A percentile compares a stretch with the other conserved stretches of the same genome.
phyloP scores from a whole-genome alignment of 2,329 filamentous ascomycete species.

The Diaporthe caulivora region DNA sequence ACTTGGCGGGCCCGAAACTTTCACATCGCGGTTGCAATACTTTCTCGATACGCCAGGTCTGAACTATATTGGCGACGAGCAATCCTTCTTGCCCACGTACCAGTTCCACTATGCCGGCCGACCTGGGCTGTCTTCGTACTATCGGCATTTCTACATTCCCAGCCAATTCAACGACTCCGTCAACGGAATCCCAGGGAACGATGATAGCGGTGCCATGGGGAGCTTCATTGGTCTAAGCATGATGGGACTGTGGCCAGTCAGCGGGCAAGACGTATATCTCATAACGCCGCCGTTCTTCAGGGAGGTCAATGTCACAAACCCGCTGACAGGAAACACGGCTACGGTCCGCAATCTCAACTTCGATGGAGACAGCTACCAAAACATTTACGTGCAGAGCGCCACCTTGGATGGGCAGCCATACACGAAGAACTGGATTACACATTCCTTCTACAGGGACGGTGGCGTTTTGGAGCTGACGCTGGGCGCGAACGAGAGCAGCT shows the following conservation, averaged over 20 bases:
- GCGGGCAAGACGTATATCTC: conserved; percentile 73
- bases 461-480: conserved; percentile 67
- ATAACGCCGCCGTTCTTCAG: conserved; percentile 73
- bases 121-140: conserved; percentile 60
- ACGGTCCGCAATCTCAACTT: conserved; percentile 69
- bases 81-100: conserved; percentile 70
- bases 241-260: conserved; percentile 72
- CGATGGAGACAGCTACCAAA: conserved; percentile 61
- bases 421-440: conserved; percentile 70
- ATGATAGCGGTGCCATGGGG: conserved; percentile 74
- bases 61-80: conserved; percentile 60
- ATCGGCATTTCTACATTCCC: conserved; percentile 72
- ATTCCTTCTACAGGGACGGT: conserved; percentile 70
- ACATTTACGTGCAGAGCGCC: conserved; percentile 70
- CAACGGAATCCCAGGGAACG: conserved; percentile 72
- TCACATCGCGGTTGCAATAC: conserved; percentile 67
- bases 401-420: conserved; percentile 67
- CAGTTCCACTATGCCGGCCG: conserved; percentile 74
- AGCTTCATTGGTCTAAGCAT: conserved; percentile 69
- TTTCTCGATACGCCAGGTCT: conserved; percentile 59
- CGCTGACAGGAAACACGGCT: conserved; percentile 66
- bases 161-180: conserved; percentile 69
- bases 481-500: conserved; percentile 63
- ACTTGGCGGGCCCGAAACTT: conserved; percentile 65
- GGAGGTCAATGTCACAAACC: conserved; percentile 63